A percentile compares a stretch with the other conserved stretches of the same genome.
Conservation (phyloP, 495 filamentous ascomycete species). For the Lophiotrema nucula region DNA sequence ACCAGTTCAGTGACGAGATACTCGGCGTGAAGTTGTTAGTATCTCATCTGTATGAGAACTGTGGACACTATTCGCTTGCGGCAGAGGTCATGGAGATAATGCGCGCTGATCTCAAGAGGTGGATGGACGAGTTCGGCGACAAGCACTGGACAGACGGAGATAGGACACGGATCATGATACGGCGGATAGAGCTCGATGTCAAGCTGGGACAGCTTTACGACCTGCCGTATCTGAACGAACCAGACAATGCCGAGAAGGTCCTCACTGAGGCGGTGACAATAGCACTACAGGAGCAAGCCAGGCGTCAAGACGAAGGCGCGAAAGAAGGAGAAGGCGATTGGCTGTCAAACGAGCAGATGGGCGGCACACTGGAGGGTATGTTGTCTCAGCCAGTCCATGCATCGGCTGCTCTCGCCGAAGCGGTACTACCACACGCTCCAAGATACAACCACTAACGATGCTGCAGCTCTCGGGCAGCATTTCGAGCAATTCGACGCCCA, state of each 20-base stretch:
- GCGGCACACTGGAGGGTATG: conserved; percentile 67
- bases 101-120: conserved; percentile 57
- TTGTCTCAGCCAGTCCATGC: background rate
- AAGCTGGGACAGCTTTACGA: conserved; percentile 81
- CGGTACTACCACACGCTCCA: background rate
- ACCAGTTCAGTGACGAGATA: conserved; percentile 85
- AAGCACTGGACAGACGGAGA: conserved; percentile 53
- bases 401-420: conserved; percentile 11
- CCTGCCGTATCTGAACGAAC: conserved; percentile 56
- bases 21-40: conserved; percentile 84
- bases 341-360: conserved; percentile 70
- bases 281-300: conserved; percentile 66
- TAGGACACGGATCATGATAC: conserved; percentile 67
- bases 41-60: conserved; percentile 73
- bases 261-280: conserved; percentile 84
- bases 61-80: conserved; percentile 61
- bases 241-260: conserved; percentile 66
- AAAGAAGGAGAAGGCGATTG: conserved; percentile 67
- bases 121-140: conserved; percentile 60
- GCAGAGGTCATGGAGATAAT: conserved; percentile 72
- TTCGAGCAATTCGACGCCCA: conserved; percentile 68
- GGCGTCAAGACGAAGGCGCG: conserved; percentile 61
- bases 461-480: conserved; percentile 63
- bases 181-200: conserved; percentile 68
- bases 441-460: conserved; percentile 14